Evolutionary conservation across 495 filamentous ascomycete species (phyloP).

Genomic region (Tuber umbilicatum): DNA sequence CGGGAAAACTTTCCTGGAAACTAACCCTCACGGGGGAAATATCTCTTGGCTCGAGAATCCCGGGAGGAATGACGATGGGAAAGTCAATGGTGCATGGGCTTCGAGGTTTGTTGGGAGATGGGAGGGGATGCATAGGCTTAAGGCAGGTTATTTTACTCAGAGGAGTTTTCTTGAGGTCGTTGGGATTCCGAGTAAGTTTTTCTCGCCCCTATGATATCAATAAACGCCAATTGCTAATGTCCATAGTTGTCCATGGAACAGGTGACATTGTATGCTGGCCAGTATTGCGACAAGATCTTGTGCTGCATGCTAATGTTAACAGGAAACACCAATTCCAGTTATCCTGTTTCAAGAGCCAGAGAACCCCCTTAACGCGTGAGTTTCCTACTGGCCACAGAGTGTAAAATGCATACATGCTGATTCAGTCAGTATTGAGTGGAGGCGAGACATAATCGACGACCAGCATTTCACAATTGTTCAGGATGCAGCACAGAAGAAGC

Average conservation of each 20-base stretch:
- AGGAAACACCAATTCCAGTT: slow-evolving; percentile 27
- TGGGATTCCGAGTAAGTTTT: slow-evolving; percentile 17
- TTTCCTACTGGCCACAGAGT: not conserved
- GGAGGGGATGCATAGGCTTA: slow-evolving; percentile 33
- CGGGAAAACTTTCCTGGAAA: slow-evolving; percentile 10
- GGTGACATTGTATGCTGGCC: slow-evolving; percentile 9
- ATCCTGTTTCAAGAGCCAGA: slow-evolving; percentile 32
- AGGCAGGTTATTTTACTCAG: slow-evolving; percentile 37
- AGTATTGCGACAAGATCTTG: not conserved
- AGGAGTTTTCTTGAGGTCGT: slow-evolving; percentile 24
- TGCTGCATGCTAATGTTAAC: not conserved
- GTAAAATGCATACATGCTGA: not conserved
- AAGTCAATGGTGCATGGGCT: slow-evolving; percentile 13
- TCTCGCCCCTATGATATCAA: not conserved
- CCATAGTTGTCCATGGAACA: slow-evolving; percentile 20
- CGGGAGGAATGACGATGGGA: slow-evolving; percentile 13
- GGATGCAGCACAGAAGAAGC: slow-evolving; percentile 19
- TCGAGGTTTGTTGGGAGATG: slow-evolving; percentile 30
- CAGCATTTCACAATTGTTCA: slow-evolving; percentile 32
- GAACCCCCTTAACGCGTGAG: slow-evolving; percentile 24
- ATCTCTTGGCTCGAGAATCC: slow-evolving; percentile 36
- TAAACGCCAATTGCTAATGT: not conserved
- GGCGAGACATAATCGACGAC: slow-evolving; percentile 30
- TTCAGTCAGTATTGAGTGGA: slow-evolving; percentile 27
- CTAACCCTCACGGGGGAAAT: slow-evolving; percentile 19